Percentiles rank a stretch among this genome's conserved stretches.
Evolutionary conservation across 208 protist genomes (phyloP).

Genomic region (Trypanosomatidae sp.): DNA sequence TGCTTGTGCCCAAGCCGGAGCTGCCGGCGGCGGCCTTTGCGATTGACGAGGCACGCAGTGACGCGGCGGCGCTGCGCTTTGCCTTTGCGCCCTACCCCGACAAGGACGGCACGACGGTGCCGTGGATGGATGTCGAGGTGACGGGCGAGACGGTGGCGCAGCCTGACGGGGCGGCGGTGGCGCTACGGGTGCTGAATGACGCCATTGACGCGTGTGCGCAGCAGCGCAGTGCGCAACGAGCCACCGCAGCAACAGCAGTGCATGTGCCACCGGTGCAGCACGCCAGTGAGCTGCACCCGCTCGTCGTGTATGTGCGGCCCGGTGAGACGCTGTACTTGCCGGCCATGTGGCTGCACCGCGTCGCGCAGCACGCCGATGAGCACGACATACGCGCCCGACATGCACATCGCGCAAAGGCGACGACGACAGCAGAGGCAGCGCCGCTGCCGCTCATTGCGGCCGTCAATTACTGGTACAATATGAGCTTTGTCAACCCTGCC

Average conservation of each 20-base stretch:
- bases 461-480: slow-evolving; percentile 92
- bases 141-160: slow-evolving; percentile 23
- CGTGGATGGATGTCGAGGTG: slow-evolving; percentile 83
- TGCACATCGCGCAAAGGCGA: background rate
- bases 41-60: slow-evolving; percentile 10
- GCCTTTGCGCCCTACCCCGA: slow-evolving; percentile 19
- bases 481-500: slow-evolving; percentile 73
- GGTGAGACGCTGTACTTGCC: slow-evolving; percentile 88
- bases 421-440: background rate
- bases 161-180: slow-evolving; percentile 7
- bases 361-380: slow-evolving; percentile 74
- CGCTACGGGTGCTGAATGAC: slow-evolving; percentile 6
- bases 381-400: slow-evolving; percentile 13
- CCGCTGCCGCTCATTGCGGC: slow-evolving; percentile 69
- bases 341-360: slow-evolving; percentile 83
- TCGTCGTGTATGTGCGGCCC: slow-evolving; percentile 56
- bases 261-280: background rate
- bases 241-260: background rate
- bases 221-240: background rate
- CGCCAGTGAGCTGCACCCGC: slow-evolving; percentile 22
- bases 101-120: slow-evolving; percentile 49
- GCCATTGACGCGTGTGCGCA: slow-evolving; percentile 2
- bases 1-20: slow-evolving; percentile 71
- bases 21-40: slow-evolving; percentile 46
- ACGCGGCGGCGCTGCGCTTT: slow-evolving; percentile 15